Evolutionary conservation across 768 basidiomycete species (phyloP), one percentile per base, ranked within the genome.

Genomic region (Nidularia pulvinata): DNA sequence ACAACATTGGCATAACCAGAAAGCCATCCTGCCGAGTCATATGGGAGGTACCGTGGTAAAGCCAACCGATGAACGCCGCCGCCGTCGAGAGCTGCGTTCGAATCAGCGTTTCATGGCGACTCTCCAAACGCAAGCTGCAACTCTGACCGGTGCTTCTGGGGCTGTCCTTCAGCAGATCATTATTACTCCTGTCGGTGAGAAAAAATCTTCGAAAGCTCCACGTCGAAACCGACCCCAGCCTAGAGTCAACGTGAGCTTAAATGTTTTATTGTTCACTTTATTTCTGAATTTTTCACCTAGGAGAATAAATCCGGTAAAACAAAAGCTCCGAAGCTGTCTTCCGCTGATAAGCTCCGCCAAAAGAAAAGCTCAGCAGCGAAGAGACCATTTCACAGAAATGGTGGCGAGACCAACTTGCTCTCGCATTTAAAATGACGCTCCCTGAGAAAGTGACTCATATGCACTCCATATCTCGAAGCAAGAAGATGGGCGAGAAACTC

Each of bases 91-190:
- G 47, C 68, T 81, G 45, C 65, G 70, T 13, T 59, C 62, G 13
- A 73, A 82, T n/a, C 88, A 90, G 58, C 68, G 76, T 1, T 82
- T 80, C 61, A 86, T 86, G 81, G 67, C 74, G 33, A 69, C 61
- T 10, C 60, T 89, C 52, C 84, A 85, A 49, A 68, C 74, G 49
- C 81, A 83, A 44, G 86, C 88, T 7, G 79, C 77, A 37, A 86
- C 85, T 1, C 62, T 89, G 53, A 85, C 83, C 0, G 88, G 88
- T 0, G 85, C 86, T 5, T 74, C 73, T 0, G 88, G 88, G 1
- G 73, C 69, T 1, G 65, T 65, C 6, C 66, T 89, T 30, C 71
- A 81, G 59, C 78, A 77, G 49, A 76, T 83, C 33, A 70, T 77
- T n/a, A 88, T 89, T 53, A 69, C 74, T 0, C 58, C 75, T 1